phyloP scores from a whole-genome alignment of 139 green algal genomes.

The Coccomyxa sp. region DNA sequence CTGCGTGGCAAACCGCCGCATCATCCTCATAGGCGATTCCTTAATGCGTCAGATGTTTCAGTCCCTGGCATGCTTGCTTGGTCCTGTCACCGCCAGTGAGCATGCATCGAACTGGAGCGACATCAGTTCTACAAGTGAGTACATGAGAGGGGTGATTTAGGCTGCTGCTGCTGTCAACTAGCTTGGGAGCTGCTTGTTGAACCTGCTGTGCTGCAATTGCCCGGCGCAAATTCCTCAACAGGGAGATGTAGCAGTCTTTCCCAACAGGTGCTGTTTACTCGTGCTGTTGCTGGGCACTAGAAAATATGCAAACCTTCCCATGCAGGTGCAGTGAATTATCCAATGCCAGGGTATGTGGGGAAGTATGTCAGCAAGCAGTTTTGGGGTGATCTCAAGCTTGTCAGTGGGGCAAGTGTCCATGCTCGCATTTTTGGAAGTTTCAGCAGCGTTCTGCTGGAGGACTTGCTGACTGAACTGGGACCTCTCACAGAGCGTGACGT shows the following conservation, averaged over 20 bases:
- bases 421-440: neutral
- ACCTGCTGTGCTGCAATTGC: neutral
- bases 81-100: neutral
- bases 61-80: neutral
- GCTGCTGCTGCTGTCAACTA: neutral
- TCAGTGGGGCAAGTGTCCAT: neutral
- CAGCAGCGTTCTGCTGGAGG: neutral
- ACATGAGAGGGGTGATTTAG: neutral
- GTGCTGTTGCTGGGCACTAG: neutral
- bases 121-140: neutral
- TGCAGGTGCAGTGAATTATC: neutral
- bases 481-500: neutral
- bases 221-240: neutral
- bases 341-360: neutral
- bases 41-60: neutral
- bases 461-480: neutral
- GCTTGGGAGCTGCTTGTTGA: neutral
- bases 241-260: neutral
- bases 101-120: neutral
- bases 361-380: neutral
- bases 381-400: neutral
- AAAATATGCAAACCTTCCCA: neutral
- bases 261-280: neutral
- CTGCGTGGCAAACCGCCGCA: neutral
- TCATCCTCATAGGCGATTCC: neutral